A percentile compares a stretch with the other conserved stretches of the same genome.
phyloP scores from a whole-genome alignment of 345 rosid genomes.

The Carallia pectinifolia region DNA sequence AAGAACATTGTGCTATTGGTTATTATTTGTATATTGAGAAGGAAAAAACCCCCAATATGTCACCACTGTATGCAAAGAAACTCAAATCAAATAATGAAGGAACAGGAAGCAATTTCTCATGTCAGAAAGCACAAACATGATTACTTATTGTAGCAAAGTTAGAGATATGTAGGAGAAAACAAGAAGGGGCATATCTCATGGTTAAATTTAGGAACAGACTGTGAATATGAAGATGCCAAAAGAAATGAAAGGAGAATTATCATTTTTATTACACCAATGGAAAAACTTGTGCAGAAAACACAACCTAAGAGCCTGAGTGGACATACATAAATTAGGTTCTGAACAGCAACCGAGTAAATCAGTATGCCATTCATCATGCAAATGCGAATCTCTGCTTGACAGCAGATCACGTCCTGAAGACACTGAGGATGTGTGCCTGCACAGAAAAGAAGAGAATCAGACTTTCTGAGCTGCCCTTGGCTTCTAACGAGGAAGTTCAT shows the following conservation, averaged over 20 bases:
- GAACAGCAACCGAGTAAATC: slow-evolving; percentile 96
- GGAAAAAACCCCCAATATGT: background rate
- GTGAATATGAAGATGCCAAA: background rate
- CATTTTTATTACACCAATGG: background rate
- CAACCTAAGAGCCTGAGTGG: slow-evolving; percentile 5
- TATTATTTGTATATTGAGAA: background rate
- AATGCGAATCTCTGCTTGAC: slow-evolving; percentile 53
- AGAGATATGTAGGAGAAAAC: background rate
- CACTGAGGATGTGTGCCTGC: slow-evolving; percentile 71
- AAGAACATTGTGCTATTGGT: too few species aligned
- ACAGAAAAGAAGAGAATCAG: slow-evolving; percentile 24
- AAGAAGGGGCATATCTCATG: background rate
- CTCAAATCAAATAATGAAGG: background rate
- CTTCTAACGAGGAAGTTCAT: background rate
- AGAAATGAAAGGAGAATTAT: background rate
- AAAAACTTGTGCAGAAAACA: background rate
- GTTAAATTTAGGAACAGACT: background rate
- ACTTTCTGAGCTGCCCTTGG: slow-evolving; percentile 12
- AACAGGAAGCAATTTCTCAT: background rate
- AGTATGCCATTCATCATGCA: slow-evolving; percentile 79
- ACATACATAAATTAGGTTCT: slow-evolving; percentile 88
- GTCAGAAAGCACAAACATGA: background rate
- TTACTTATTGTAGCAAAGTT: background rate
- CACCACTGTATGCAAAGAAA: background rate
- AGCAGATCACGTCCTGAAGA: slow-evolving; percentile 70